phyloP scores from a whole-genome alignment of 2,329 filamentous ascomycete genomes.

The Chrysosporium queenslandicum region DNA sequence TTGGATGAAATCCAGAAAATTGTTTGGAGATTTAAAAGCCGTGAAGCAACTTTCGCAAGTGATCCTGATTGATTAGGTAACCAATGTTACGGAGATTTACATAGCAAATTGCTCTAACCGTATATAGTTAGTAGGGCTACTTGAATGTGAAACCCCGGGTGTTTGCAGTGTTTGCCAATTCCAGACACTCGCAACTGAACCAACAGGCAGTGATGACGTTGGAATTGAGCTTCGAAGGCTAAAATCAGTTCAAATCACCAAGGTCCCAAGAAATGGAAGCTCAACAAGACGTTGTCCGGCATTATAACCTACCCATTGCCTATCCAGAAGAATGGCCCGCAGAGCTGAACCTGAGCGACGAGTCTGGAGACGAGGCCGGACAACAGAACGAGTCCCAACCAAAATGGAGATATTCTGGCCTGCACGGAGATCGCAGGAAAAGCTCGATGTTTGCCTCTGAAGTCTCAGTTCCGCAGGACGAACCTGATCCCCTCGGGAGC shows the following conservation, averaged over 20 bases:
- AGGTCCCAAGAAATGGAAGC: slow-evolving; percentile 43
- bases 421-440: slow-evolving; percentile 65
- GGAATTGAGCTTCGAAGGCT: neutral
- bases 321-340: slow-evolving; percentile 79
- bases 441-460: slow-evolving; percentile 43
- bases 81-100: neutral
- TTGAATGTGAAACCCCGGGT: neutral
- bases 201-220: too few species aligned
- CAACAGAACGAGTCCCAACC: slow-evolving; percentile 28
- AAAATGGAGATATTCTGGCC: slow-evolving; percentile 67
- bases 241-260: neutral
- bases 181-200: too few species aligned
- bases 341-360: slow-evolving; percentile 64
- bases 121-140: neutral
- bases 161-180: slow-evolving; percentile 14
- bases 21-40: neutral
- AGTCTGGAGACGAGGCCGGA: slow-evolving; percentile 45
- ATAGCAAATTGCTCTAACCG: neutral
- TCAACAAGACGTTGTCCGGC: slow-evolving; percentile 61
- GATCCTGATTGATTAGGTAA: neutral
- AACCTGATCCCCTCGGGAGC: slow-evolving; percentile 82
- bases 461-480: slow-evolving; percentile 74
- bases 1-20: neutral
- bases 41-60: neutral
- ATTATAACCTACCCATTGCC: slow-evolving; percentile 73